A percentile compares a stretch with the other conserved stretches of the same genome.
phyloP scores from a whole-genome alignment of 176 grass and related monocot genomes.

The Guadua angustifolia region DNA sequence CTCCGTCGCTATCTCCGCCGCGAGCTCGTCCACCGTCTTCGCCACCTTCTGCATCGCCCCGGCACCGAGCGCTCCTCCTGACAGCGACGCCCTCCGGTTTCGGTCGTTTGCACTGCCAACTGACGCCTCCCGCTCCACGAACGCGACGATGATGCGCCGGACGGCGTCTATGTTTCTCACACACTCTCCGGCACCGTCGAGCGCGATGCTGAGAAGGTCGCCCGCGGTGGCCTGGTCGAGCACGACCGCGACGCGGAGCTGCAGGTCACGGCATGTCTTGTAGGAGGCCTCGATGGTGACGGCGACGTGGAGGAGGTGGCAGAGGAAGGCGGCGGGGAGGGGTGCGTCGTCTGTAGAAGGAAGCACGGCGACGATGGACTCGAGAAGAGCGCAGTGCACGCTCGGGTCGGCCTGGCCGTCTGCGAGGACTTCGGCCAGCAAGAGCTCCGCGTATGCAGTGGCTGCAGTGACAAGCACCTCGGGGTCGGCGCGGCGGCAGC shows the following conservation, averaged over 20 bases:
- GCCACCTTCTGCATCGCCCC: constrained; percentile 65
- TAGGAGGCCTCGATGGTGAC: constrained; percentile 34
- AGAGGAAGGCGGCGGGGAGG: constrained; percentile 64
- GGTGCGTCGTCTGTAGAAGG: constrained; percentile 45
- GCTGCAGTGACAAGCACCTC: constrained; percentile 52
- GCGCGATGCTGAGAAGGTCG: constrained; percentile 60
- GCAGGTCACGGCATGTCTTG: constrained; percentile 60
- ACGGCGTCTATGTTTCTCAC: constrained; percentile 60
- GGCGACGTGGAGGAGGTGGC: constrained; percentile 63
- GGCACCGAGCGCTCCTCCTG: constrained; percentile 21
- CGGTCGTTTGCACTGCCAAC: constrained; percentile 18
- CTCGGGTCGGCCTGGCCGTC: neutral
- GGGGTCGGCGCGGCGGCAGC: constrained; percentile 35
- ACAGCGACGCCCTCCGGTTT: constrained; percentile 37
- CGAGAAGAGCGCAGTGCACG: constrained; percentile 40
- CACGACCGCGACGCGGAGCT: constrained; percentile 60
- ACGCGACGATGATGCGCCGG: constrained; percentile 58
- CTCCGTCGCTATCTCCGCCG: constrained; percentile 78
- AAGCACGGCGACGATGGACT: constrained; percentile 57
- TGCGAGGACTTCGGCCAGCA: constrained; percentile 45
- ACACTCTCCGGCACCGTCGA: constrained; percentile 53
- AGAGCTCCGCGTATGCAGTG: constrained; percentile 50
- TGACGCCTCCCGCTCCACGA: constrained; percentile 49
- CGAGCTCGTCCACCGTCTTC: constrained; percentile 60
- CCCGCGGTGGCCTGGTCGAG: constrained; percentile 61